Evolutionary conservation across 495 filamentous ascomycete species (phyloP), one percentile per base, ranked within the genome.

Genomic region (Talaromyces ruber): DNA sequence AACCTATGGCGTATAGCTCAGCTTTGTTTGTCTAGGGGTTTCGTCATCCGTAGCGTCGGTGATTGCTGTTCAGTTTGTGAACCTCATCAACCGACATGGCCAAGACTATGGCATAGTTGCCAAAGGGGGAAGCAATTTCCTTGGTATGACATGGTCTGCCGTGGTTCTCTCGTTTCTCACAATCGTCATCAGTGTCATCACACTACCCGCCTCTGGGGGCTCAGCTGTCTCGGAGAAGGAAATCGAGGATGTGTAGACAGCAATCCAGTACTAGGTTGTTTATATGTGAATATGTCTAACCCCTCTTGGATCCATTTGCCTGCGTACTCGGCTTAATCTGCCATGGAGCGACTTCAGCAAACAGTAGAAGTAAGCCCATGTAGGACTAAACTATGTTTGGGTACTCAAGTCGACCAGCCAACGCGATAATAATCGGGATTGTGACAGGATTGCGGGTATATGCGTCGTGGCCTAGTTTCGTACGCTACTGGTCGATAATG

Each of bases 21-120:
- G 78, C 8, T 78, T 81, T 50, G 54, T 82, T 16, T 74, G 71
- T 45, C 66, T 84, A 24, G 77, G 71, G 12, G 71, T 92, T n/a
- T 82, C 87, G 0, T 90, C 87, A 64, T 79, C 83, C 2, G 83
- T 87, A 32, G 79, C 86, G 18, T 88, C 81, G 0, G 80, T 84
- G 11, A 76, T 90, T 56, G 72, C 81, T 2, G 77, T 81, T 14
- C 81, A 87, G 58, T 76, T 86, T 32, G 69, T 79, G 2, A 75
- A 84, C 51, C 75, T 84, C 61, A 72, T 88, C 66, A 84, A 86
- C 68, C 74, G 79, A 54, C 80, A 84, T 60, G 84, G 84, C 58
- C 70, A 82, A 37, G 77, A 80, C 4, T 77, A 80, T 22, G 76
- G 82, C 4, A 71, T 86, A 26, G 74, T 76, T 14, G 84, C 86